Evolutionary conservation across 257 asterid species (phyloP).

Genomic region (Solanum corneliomulleri): DNA sequence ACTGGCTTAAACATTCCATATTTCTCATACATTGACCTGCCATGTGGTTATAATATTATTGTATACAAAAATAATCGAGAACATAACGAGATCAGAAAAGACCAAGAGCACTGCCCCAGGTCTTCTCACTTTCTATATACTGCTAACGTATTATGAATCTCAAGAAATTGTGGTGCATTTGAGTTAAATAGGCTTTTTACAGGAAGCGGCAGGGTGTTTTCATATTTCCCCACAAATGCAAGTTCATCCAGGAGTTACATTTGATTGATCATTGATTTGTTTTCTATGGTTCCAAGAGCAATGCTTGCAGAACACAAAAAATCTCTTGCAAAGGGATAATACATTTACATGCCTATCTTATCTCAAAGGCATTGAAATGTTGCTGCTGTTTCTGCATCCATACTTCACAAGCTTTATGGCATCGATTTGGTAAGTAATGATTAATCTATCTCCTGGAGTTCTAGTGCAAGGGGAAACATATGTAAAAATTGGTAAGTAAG

Average conservation of each 20-base stretch:
- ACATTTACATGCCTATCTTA: constrained; percentile 62
- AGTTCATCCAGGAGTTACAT: not conserved
- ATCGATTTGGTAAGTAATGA: constrained; percentile 52
- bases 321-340: constrained; percentile 44
- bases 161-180: not conserved
- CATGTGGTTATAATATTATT: not conserved
- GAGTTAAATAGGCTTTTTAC: not conserved
- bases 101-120: not conserved
- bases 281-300: constrained; percentile 29
- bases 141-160: not conserved
- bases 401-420: constrained; percentile 81
- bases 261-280: not conserved
- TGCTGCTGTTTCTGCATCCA: constrained; percentile 76
- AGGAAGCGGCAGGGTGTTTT: not conserved
- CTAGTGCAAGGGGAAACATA: not conserved
- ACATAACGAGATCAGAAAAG: not conserved
- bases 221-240: not conserved
- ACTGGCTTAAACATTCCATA: not conserved
- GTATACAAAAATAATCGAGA: not conserved
- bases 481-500: not conserved
- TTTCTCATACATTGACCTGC: not conserved
- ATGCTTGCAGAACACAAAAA: constrained; percentile 73
- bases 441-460: not conserved
- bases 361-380: constrained; percentile 62
- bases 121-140: not conserved